Percentiles rank a stretch among this genome's conserved stretches.
phyloP scores from a whole-genome alignment of 2,329 filamentous ascomycete species.

The Stachybotrys chartarum region DNA sequence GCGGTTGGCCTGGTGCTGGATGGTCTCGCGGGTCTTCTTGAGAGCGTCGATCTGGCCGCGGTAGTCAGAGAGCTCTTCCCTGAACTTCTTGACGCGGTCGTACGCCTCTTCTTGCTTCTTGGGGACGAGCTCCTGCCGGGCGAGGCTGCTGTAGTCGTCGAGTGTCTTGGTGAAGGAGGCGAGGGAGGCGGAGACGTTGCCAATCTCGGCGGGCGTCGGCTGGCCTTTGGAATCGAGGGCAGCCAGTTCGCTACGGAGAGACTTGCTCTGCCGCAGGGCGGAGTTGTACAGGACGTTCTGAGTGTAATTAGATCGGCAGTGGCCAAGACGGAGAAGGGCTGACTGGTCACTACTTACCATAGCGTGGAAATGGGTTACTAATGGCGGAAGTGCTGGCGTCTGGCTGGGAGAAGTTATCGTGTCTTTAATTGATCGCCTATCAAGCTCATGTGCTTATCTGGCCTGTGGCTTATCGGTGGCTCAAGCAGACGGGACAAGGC shows the following conservation, averaged over 20 bases:
- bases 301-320: not conserved
- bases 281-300: conserved; percentile 83
- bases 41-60: conserved; percentile 69
- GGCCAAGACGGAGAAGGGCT: not conserved
- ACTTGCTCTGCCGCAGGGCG: conserved; percentile 75
- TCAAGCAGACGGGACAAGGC: not conserved
- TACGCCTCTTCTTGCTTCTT: conserved; percentile 88
- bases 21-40: conserved; percentile 71
- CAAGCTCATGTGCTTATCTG: not conserved
- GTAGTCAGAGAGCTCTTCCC: conserved; percentile 73
- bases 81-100: conserved; percentile 80
- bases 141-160: conserved; percentile 82
- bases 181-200: conserved; percentile 71
- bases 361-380: not conserved
- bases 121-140: conserved; percentile 81
- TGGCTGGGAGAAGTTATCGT: not conserved
- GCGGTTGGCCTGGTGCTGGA: conserved; percentile 57
- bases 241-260: conserved; percentile 70
- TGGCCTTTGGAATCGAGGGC: conserved; percentile 58
- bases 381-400: not conserved
- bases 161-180: conserved; percentile 80
- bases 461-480: not conserved
- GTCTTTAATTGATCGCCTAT: not conserved
- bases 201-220: conserved; percentile 48
- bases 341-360: not conserved